Conservation (phyloP, 1,139 yeast species). For the Debaryomycetaceae sp. region DNA sequence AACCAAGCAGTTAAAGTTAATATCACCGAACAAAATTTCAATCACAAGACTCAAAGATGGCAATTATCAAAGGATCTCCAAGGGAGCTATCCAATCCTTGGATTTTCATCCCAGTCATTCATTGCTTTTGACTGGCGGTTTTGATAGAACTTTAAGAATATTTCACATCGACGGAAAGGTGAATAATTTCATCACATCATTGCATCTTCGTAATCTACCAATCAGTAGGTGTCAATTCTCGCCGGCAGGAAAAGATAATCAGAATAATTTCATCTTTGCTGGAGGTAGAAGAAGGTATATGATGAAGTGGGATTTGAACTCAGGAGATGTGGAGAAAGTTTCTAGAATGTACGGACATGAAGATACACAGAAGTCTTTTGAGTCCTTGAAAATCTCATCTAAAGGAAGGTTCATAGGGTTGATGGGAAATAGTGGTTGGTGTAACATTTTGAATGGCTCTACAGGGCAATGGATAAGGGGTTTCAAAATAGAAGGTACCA, state of each 20-base stretch:
- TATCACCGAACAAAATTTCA: conserved; percentile 70
- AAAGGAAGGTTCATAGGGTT: conserved; percentile 72
- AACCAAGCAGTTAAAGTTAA: conserved; percentile 49
- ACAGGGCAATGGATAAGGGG: conserved; percentile 87
- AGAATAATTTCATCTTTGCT: conserved; percentile 57
- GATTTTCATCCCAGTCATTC: conserved; percentile 88
- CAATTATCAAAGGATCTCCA: conserved; percentile 63
- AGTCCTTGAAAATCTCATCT: conserved; percentile 70
- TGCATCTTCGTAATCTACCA: conserved; percentile 77
- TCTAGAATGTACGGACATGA: conserved; percentile 92
- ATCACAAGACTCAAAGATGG: conserved; percentile 85
- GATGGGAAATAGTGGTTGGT: conserved; percentile 87
- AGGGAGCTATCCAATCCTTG: conserved; percentile 77
- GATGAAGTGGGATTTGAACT: conserved; percentile 84
- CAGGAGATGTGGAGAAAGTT: conserved; percentile 77
- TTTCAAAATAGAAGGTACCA: conserved; percentile 82
- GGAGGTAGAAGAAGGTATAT: conserved; percentile 91
- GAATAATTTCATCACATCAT: conserved; percentile 77
- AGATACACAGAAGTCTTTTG: conserved; percentile 80
- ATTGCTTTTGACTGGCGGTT: conserved; percentile 83
- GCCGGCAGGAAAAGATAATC: conserved; percentile 37
- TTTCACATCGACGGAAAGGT: conserved; percentile 90
- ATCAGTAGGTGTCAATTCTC: conserved; percentile 72
- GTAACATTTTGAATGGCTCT: conserved; percentile 69
- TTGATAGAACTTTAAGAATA: conserved; percentile 80